phyloP scores from a whole-genome alignment of 441 rosid genomes.

The Euphorbia schlechtendalii region DNA sequence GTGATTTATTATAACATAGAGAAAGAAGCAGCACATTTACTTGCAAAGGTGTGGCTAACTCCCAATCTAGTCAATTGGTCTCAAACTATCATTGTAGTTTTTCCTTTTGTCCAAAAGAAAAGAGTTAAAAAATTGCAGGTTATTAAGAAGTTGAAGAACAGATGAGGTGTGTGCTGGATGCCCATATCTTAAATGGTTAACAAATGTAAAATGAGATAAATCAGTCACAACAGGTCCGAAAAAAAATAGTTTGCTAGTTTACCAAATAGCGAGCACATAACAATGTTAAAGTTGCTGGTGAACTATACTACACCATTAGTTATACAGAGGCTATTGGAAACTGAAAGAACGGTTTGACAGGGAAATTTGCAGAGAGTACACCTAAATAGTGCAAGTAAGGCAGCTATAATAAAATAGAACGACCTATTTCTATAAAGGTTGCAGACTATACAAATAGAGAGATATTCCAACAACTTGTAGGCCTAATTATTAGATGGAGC shows the following conservation, averaged over 20 bases:
- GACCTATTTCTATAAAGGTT: conserved; percentile 15
- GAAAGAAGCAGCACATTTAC: neutral
- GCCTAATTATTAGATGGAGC: conserved; percentile 11
- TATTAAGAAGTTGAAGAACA: neutral
- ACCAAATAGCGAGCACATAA: neutral
- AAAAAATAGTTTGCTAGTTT: neutral
- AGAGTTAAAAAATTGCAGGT: neutral
- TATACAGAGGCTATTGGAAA: neutral
- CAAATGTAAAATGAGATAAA: neutral
- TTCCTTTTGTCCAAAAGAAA: neutral
- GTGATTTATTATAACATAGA: neutral
- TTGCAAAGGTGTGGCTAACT: neutral
- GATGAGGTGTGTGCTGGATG: too few relatives aligned
- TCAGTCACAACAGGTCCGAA: neutral
- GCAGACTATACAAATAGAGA: conserved; percentile 24
- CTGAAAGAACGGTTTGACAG: conserved; percentile 7
- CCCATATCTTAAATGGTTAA: neutral
- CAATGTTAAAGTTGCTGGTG: neutral
- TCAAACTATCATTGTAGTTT: too few relatives aligned
- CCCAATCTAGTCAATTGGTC: too few relatives aligned
- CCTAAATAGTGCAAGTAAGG: conserved; percentile 3
- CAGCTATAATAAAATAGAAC: conserved; percentile 11
- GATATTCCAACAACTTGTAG: conserved; percentile 15
- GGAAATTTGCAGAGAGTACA: conserved; percentile 7
- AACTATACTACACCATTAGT: neutral